Base-by-base conservation (phyloP, 2,329 filamentous ascomycete genomes). In the Fusarium mundagurra region DNA sequence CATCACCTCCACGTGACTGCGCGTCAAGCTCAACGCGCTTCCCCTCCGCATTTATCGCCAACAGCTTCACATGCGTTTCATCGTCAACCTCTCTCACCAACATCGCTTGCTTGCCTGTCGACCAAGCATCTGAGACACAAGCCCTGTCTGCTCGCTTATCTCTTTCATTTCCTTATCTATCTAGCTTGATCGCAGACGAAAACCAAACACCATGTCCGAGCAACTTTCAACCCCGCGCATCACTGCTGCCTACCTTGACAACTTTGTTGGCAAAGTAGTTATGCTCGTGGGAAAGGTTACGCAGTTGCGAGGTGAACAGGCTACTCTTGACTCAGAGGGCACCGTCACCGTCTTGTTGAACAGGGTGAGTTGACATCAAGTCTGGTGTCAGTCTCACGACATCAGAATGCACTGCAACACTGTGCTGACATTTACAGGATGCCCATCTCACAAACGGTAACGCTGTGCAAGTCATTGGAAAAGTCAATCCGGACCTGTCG, bases 241-340 rank as follows among this genome's bases (percentile, higher is more conserved):
- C 82, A 94, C 93, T 54, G 93, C 93, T 61, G 85, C 88, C 45
- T 93, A 96, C 84, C 92, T 98, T 66, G 90, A 94, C 81, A 88
- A 88, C 79, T 97, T 95, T 85, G 87, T 91, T 75, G 87, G 88
- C 75, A 89, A 90, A 74, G 93, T 93, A 71, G 93, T 98, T 72
- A 95, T 95, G 77, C 87, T 98, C 63, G 88, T 97, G 10, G 96
- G 96, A 78, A 95, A 93, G 78, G 95, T 98, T 53, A 89, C 90
- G 8, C 92, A 96, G 78, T 87, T 98, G 31, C 92, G 92, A 59
- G 95, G 95, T 75, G 93, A 96, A 60, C 89, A 90, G 58, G 96
- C 95, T 1, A 90, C 91, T 11, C 89, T 98, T 36, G 94, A 98
- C 65, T 92, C 94, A 11, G 92, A 91, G 33, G 96, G 96, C 0